Conservation (phyloP, 495 filamentous ascomycete species). For the Apodospora peruviana region DNA sequence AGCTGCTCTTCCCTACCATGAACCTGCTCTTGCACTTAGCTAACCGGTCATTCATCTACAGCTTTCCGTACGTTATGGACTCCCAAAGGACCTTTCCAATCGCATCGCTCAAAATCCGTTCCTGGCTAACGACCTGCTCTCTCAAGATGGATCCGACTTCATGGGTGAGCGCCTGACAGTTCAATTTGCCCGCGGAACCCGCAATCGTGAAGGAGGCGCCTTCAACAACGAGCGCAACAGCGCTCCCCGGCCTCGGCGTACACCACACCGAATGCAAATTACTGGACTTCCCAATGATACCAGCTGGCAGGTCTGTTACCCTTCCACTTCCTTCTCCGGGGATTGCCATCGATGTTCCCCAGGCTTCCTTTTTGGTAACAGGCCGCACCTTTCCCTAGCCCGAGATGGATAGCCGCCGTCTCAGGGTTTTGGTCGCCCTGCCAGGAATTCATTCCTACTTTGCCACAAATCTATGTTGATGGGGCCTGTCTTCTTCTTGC, state of each 20-base stretch:
- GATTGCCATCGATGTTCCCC: constrained; percentile 29
- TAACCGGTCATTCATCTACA: constrained; percentile 27
- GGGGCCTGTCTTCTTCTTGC: constrained; percentile 2
- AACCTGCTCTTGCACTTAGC: constrained; percentile 16
- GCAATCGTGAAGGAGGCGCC: constrained; percentile 64
- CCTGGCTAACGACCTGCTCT: constrained; percentile 38
- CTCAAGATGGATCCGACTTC: constrained; percentile 90
- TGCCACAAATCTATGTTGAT: constrained; percentile 6
- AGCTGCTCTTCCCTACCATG: constrained; percentile 18
- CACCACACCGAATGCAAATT: constrained; percentile 92
- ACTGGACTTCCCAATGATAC: constrained; percentile 95
- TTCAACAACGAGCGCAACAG: constrained; percentile 66
- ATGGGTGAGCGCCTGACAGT: constrained; percentile 96
- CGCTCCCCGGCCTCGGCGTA: constrained; percentile 87
- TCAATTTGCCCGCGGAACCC: constrained; percentile 92
- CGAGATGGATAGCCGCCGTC: constrained; percentile 3
- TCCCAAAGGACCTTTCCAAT: constrained; percentile 19
- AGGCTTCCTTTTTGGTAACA: constrained; percentile 15
- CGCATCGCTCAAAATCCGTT: constrained; percentile 17
- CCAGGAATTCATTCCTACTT: constrained; percentile 9
- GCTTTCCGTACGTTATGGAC: constrained; percentile 50
- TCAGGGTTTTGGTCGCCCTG: constrained; percentile 14
- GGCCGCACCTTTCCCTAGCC: constrained; percentile 11
- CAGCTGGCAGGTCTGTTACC: constrained; percentile 98
- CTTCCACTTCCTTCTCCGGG: constrained; percentile 52